Percentiles rank a stretch among this genome's conserved stretches.
phyloP scores from a whole-genome alignment of 352 stramenopile species.

The Thalassiosira ordinaria region DNA sequence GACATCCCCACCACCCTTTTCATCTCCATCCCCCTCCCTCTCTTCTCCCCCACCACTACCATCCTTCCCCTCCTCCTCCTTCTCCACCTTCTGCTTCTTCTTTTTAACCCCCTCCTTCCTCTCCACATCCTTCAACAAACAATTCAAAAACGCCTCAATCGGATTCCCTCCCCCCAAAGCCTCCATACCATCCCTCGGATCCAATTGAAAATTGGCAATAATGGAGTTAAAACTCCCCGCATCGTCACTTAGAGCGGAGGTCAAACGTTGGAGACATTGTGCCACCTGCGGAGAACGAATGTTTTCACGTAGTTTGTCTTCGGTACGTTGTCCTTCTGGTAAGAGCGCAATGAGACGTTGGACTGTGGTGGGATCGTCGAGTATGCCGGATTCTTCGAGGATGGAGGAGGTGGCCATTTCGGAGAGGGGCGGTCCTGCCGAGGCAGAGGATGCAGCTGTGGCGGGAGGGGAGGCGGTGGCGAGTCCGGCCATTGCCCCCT shows the following conservation, averaged over 20 bases:
- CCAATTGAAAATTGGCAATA: slow-evolving; percentile 80
- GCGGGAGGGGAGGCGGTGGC: slow-evolving; percentile 34
- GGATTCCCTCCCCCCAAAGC: slow-evolving; percentile 64
- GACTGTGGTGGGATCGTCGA: slow-evolving; percentile 55
- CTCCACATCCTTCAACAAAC: slow-evolving; percentile 70
- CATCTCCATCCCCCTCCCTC: neutral
- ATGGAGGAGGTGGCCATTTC: slow-evolving; percentile 70
- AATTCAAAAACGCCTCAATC: slow-evolving; percentile 84
- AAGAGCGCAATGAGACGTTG: slow-evolving; percentile 67
- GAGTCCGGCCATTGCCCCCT: slow-evolving; percentile 73
- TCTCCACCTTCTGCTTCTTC: no score
- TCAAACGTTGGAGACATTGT: slow-evolving; percentile 70
- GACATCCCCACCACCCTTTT: slow-evolving; percentile 16
- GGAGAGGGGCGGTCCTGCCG: slow-evolving; percentile 47
- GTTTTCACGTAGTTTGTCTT: slow-evolving; percentile 70
- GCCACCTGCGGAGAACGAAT: slow-evolving; percentile 72
- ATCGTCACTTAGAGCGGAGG: slow-evolving; percentile 63
- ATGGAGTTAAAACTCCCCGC: slow-evolving; percentile 74
- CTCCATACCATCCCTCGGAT: slow-evolving; percentile 62
- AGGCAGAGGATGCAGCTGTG: neutral
- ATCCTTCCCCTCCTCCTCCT: slow-evolving; percentile 41
- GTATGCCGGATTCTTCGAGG: slow-evolving; percentile 60
- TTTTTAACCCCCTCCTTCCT: slow-evolving; percentile 56
- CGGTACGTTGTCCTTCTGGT: slow-evolving; percentile 65
- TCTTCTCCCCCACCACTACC: slow-evolving; percentile 17